Conservation (phyloP, 2,329 filamentous ascomycete species). For the Fusarium acutatum region DNA sequence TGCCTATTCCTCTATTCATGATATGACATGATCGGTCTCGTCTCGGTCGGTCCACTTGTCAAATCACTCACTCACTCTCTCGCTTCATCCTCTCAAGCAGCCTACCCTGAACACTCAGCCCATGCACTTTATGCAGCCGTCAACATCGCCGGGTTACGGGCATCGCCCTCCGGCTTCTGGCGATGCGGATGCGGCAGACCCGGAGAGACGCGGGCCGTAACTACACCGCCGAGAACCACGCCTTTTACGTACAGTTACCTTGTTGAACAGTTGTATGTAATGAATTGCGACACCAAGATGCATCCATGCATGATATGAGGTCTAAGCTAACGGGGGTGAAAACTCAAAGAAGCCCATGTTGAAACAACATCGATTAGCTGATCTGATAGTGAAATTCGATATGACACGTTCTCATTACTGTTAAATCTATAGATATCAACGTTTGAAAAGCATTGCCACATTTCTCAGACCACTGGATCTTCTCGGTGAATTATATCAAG, state of each 20-base stretch:
- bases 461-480: slow-evolving; percentile 7
- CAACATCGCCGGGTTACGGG: slow-evolving; percentile 18
- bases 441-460: not conserved
- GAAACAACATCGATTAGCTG: not conserved
- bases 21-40: slow-evolving; percentile 20
- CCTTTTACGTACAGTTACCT: slow-evolving; percentile 15
- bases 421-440: not conserved
- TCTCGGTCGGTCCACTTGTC: slow-evolving; percentile 11
- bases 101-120: not conserved
- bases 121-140: not conserved
- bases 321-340: slow-evolving; percentile 22
- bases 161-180: slow-evolving; percentile 29
- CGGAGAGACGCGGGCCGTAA: slow-evolving; percentile 29
- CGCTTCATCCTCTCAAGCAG: not conserved
- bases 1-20: not conserved
- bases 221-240: slow-evolving; percentile 7
- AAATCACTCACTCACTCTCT: not conserved
- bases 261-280: slow-evolving; percentile 1
- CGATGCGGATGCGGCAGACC: slow-evolving; percentile 22
- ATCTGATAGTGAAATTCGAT: slow-evolving; percentile 2
- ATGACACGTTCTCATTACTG: slow-evolving; percentile 3
- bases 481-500: slow-evolving; percentile 18
- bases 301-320: slow-evolving; percentile 3
- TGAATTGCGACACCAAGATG: not conserved
- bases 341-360: slow-evolving; percentile 12